These are phyloP conservation scores for Lycium ferocissimum DNA, from an alignment of 257 asterid genomes.

Conservation along the genomic window DNA sequence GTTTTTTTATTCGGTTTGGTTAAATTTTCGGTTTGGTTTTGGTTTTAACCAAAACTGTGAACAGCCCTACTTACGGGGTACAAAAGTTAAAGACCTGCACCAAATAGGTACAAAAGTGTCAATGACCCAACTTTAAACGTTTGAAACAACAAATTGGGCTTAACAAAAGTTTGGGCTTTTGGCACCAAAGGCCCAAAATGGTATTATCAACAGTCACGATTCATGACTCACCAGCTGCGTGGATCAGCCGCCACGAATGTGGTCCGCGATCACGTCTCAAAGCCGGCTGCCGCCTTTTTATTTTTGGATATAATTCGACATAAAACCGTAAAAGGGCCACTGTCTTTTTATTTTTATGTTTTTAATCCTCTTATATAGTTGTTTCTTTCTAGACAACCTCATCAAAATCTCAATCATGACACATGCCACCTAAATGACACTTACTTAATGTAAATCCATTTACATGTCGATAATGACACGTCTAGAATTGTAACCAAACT, in stretches of 20 bases:
- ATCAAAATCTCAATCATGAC: constrained; percentile 14
- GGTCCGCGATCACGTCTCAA: neutral
- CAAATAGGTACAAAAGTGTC: no score
- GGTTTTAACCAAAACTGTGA: no score
- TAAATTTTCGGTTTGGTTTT: no score
- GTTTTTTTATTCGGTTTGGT: no score
- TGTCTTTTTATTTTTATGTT: neutral
- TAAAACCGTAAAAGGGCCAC: neutral
- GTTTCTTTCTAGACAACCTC: neutral
- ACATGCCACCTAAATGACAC: neutral
- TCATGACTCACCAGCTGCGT: constrained; percentile 10
- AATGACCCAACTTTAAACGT: no score
- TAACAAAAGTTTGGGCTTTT: no score
- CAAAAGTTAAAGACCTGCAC: no score
- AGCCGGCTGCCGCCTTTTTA: constrained; percentile 1
- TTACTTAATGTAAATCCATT: neutral
- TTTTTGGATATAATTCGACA: neutral
- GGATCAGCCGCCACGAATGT: neutral
- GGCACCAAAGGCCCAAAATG: no score
- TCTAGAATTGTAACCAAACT: neutral
- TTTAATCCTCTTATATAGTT: neutral
- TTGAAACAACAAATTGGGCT: no score
- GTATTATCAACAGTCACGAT: no score
- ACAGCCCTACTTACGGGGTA: no score
- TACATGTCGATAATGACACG: neutral